These are phyloP conservation scores for Ramichloridium luteum DNA, from an alignment of 2,329 filamentous ascomycete genomes.

Conservation along the genomic window DNA sequence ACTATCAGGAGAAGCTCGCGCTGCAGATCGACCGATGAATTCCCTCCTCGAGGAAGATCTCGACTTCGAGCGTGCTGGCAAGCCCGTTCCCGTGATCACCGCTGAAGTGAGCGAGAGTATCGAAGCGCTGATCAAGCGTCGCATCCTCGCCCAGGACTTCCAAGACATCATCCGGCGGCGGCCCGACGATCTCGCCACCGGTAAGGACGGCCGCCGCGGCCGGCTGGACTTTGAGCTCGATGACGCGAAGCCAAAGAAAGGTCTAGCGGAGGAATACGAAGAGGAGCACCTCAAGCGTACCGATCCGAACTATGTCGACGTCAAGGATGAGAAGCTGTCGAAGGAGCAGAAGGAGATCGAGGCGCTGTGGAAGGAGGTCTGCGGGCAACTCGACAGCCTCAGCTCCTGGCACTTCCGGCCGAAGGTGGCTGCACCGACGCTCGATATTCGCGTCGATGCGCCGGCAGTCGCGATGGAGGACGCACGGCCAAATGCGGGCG, in stretches of 20 bases:
- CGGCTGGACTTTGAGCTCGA: slow-evolving; percentile 58
- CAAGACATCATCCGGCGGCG: slow-evolving; percentile 78
- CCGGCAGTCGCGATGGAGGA: slow-evolving; percentile 94
- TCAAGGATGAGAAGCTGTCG: slow-evolving; percentile 67
- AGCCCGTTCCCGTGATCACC: slow-evolving; percentile 88
- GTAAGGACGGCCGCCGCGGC: slow-evolving; percentile 52
- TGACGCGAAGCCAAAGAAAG: slow-evolving; percentile 75
- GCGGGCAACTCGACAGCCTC: slow-evolving; percentile 70
- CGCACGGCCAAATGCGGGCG: slow-evolving; percentile 71
- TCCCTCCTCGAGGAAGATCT: slow-evolving; percentile 89
- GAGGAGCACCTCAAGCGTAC: slow-evolving; percentile 71
- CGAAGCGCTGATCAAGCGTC: slow-evolving; percentile 84
- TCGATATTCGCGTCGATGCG: slow-evolving; percentile 81
- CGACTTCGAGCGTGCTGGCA: slow-evolving; percentile 89
- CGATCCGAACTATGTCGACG: slow-evolving; percentile 70
- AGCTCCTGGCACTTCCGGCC: slow-evolving; percentile 94
- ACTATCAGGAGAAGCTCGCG: slow-evolving; percentile 74
- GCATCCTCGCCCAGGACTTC: slow-evolving; percentile 81
- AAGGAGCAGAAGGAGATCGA: slow-evolving; percentile 67
- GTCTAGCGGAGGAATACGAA: slow-evolving; percentile 87
- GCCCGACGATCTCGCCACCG: slow-evolving; percentile 57
- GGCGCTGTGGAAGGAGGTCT: slow-evolving; percentile 69
- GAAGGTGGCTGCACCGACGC: slow-evolving; percentile 64
- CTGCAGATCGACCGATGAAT: slow-evolving; percentile 71
- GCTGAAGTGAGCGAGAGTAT: slow-evolving; percentile 82